Conservation (phyloP, 2,329 filamentous ascomycete genomes). For the Pyrenophora graminea region DNA sequence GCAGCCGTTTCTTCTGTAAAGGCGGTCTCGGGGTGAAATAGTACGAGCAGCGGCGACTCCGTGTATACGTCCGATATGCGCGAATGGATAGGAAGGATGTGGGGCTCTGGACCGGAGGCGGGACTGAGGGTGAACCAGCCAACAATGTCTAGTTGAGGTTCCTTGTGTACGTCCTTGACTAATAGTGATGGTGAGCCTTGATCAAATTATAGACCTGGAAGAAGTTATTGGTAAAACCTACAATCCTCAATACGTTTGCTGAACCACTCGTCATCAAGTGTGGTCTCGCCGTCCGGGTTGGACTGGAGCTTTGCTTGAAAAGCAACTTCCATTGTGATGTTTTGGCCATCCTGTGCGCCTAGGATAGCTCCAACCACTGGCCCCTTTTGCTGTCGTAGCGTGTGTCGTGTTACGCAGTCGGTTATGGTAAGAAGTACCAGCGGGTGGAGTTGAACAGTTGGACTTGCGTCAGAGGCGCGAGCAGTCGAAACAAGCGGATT, state of each 20-base stretch:
- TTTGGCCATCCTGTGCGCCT: conserved; percentile 86
- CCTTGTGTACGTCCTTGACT: conserved; percentile 90
- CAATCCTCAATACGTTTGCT: conserved; percentile 79
- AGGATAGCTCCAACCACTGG: conserved; percentile 86
- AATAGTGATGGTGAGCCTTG: conserved; percentile 12
- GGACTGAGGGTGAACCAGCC: conserved; percentile 88
- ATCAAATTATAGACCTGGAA: neutral
- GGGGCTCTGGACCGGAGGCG: conserved; percentile 68
- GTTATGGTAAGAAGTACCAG: conserved; percentile 95
- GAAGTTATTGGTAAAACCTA: conserved; percentile 52
- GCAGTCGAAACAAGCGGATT: conserved; percentile 52
- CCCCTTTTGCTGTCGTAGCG: conserved; percentile 72
- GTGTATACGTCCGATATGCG: conserved; percentile 77
- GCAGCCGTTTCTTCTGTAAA: conserved; percentile 61
- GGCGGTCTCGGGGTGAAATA: conserved; percentile 74
- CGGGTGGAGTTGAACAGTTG: conserved; percentile 85
- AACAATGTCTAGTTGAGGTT: conserved; percentile 76
- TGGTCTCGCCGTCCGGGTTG: conserved; percentile 58
- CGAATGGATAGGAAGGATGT: conserved; percentile 73
- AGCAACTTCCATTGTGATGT: conserved; percentile 89
- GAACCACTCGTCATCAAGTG: conserved; percentile 75
- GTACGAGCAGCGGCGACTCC: conserved; percentile 83
- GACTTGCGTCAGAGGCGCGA: conserved; percentile 67
- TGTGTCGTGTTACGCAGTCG: conserved; percentile 92
- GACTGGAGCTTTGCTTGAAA: conserved; percentile 72